Base-by-base conservation (phyloP, 257 asterid species). In the Forsythia viridissima region DNA sequence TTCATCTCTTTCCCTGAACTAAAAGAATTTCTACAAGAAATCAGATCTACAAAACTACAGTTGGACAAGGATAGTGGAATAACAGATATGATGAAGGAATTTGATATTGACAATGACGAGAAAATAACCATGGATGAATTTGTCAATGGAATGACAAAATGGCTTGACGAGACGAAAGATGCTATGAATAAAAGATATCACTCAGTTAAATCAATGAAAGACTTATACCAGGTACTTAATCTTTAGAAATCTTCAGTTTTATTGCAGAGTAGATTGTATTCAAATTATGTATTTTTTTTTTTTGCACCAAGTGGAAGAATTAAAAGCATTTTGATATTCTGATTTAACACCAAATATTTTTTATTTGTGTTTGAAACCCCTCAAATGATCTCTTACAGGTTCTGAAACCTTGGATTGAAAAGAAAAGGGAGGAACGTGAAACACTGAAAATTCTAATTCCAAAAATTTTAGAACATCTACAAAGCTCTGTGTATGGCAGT, bases 391-490 rank as follows among this genome's bases (percentile, higher is more conserved):
- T n/a, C 13, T 37, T 18, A n/a, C 79, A 84, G 87, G 74, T 84
- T 71, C 84, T 86, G 38, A 79, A 80, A 51, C 81, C 91, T 39
- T 89, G 85, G 85, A 79, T 85, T 30, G 78, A 82, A 66, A 87
- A 82, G 88, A 83, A 82, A 75, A 81, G 82, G 81, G 86, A 81
- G 52, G 92, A 89, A 73, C 85, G 78, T 4, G 81, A 83, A 70
- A 79, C 34, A 82, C 86, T 85, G 89, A 89, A 72, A 52, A 83
- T 55, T 86, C 72, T 91, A 4, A 75, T 91, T 41, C 85, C 91
- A 11, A 83, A 82, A 41, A 76, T 90, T 20, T 15, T 88, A 34
- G 72, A 83, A 44, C 77, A 80, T 59, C 80, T 91, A 42, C 88
- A 84, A 36, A 70, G 79, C 76, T 77, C 73, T 13, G 84, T 59